Base-by-base conservation (phyloP, 2,329 filamentous ascomycete species). In the Colletotrichum simmondsii region DNA sequence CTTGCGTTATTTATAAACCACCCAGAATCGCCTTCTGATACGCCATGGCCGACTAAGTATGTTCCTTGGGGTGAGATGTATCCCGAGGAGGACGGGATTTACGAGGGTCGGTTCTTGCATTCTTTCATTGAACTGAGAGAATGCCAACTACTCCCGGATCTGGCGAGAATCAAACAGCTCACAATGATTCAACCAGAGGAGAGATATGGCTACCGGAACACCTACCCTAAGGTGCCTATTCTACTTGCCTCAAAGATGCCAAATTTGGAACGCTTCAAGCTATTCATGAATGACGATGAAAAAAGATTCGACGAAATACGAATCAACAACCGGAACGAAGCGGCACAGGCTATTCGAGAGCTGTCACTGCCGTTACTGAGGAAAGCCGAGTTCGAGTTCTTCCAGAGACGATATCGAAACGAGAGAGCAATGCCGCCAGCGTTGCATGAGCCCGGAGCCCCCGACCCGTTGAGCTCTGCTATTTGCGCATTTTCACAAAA, bases 201-300 rank as follows among this genome's bases (percentile, higher is more conserved):
- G 3, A 63, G 28, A 12, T 63, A 63, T 28, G 60, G 42, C 2
- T n/a, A 52, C 14, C 60, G 60, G 16, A 63, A 63, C 10, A 63
- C 60, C 42, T 63, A 28, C 22, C 60, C 60, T 4, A 30, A 22
- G 19, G 60, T 63, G 12, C 60, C 60, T 2, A 24, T 63, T 2
- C 14, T 52, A 4, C 46, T 63, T 11, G 60, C 60, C 6, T 63
- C 60, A 42, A 63, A 63, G 60, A 63, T 63, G 42, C 60, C 60
- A 3, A 63, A 24, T 30, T 42, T 63, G 19, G 28, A 53, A 30
- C 52, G 26, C 8, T 10, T 63, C 6, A 53, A 53, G 24, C 42
- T 63, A n/a, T 52, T 28, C 11, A 63, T 63, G 42, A 42, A 63
- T 19, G 60, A 63, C 3, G 60, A 53, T 12, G 60, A 63, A n/a